Evolutionary conservation across 139 green algal species (phyloP).

Genomic region (Chlamydomonas incerta): DNA sequence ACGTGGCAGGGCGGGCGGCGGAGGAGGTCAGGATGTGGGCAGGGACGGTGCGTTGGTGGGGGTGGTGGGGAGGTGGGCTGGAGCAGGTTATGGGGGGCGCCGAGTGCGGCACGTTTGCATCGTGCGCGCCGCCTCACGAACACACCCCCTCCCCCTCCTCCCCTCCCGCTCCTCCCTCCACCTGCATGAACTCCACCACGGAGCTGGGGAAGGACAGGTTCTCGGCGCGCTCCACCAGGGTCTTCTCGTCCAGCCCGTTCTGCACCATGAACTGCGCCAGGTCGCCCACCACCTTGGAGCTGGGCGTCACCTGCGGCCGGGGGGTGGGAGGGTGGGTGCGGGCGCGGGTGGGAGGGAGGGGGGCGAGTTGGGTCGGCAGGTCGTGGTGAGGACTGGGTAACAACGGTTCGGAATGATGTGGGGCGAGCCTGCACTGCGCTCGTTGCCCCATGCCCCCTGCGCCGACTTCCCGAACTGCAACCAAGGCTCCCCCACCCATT

Average conservation of each 20-base stretch:
- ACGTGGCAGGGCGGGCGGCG: background rate
- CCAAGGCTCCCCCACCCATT: background rate
- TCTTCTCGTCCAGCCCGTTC: constrained; percentile 85
- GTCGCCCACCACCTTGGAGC: constrained; percentile 85
- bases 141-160: background rate
- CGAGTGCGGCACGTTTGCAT: background rate
- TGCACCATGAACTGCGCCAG: constrained; percentile 97
- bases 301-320: constrained; percentile 53
- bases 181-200: constrained; percentile 93
- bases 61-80: background rate
- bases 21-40: background rate
- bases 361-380: background rate
- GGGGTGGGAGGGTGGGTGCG: background rate
- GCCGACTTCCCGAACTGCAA: too few relatives aligned
- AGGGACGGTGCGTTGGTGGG: too few relatives aligned
- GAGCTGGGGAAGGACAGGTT: constrained; percentile 83
- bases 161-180: background rate
- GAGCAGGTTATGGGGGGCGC: too few relatives aligned
- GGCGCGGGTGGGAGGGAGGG: background rate
- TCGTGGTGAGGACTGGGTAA: too few relatives aligned
- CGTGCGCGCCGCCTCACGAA: background rate
- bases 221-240: constrained; percentile 83
- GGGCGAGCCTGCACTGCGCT: too few relatives aligned
- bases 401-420: too few relatives aligned
- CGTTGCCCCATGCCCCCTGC: too few relatives aligned